These are phyloP conservation scores for Colletotrichum gloeosporioides DNA, from an alignment of 2,329 filamentous ascomycete species.

Conservation along the genomic window DNA sequence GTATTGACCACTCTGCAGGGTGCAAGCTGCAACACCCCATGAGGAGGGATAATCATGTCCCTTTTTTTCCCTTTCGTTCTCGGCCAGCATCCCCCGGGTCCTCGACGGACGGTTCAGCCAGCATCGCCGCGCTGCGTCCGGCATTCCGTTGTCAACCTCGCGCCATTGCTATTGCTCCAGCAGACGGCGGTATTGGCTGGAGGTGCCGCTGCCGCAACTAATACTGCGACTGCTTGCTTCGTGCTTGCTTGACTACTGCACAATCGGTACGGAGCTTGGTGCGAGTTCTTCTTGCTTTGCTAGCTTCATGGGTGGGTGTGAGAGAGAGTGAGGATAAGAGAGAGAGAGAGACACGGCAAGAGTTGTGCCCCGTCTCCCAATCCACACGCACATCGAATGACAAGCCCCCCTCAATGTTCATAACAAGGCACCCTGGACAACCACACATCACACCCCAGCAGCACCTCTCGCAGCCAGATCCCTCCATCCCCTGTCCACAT, in stretches of 20 bases:
- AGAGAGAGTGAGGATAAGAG: neutral
- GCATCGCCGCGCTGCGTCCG: neutral
- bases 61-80: neutral
- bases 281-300: neutral
- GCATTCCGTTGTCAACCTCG: neutral
- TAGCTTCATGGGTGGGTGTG: conserved; percentile 2
- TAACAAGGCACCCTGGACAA: conserved; percentile 1
- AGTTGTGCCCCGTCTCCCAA: neutral
- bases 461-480: conserved; percentile 6
- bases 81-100: neutral
- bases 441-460: neutral
- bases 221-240: neutral
- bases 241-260: neutral
- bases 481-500: neutral
- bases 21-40: neutral
- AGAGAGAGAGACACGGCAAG: neutral
- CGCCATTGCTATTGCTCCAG: neutral
- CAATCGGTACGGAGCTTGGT: neutral
- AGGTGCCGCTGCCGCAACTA: neutral
- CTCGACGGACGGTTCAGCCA: neutral
- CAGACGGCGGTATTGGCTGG: neutral
- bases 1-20: neutral
- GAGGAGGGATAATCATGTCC: neutral
- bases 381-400: conserved; percentile 4
- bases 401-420: conserved; percentile 10